Evolutionary conservation across 192 early-diverging fungal genomes (phyloP).

Genomic region (Backusella psychrophila): DNA sequence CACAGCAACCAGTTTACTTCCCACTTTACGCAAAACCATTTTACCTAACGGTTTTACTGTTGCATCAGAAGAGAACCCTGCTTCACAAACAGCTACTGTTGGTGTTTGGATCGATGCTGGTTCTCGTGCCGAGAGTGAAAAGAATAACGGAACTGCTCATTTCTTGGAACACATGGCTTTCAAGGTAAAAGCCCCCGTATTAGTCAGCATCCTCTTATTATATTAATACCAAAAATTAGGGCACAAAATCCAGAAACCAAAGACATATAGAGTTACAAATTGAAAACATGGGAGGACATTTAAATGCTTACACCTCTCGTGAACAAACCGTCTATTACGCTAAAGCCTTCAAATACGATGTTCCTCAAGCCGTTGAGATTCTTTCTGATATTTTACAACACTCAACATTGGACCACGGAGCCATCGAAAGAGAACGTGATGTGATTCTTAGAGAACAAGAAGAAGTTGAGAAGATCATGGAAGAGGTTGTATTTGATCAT

Average conservation of each 20-base stretch:
- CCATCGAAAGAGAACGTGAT: conserved; percentile 96
- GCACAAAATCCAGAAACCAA: conserved; percentile 85
- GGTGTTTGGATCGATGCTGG: conserved; percentile 92
- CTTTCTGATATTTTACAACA: conserved; percentile 91
- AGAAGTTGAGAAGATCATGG: conserved; percentile 90
- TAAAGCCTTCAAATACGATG: conserved; percentile 87
- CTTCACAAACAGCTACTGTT: conserved; percentile 82
- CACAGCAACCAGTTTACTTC: conserved; percentile 37
- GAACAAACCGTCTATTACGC: conserved; percentile 99
- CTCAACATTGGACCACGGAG: conserved; percentile 74
- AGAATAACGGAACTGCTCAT: conserved; percentile 89
- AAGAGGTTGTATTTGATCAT: conserved; percentile 99
- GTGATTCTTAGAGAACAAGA: conserved; percentile 96
- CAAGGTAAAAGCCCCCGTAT: conserved; percentile 64
- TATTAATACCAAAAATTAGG: conserved; percentile 41
- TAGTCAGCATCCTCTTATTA: neutral
- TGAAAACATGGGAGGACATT: conserved; percentile 97
- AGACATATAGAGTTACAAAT: conserved; percentile 91
- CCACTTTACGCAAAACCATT: conserved; percentile 63
- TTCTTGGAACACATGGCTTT: conserved; percentile 99
- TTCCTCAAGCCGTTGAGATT: conserved; percentile 87
- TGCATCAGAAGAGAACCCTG: conserved; percentile 79
- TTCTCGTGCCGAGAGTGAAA: conserved; percentile 75
- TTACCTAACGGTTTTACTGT: conserved; percentile 81
- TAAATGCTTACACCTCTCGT: conserved; percentile 98